Percentiles rank a stretch among this genome's conserved stretches.
phyloP scores from a whole-genome alignment of 2,329 filamentous ascomycete species.

The Lasiodiplodia sp. region DNA sequence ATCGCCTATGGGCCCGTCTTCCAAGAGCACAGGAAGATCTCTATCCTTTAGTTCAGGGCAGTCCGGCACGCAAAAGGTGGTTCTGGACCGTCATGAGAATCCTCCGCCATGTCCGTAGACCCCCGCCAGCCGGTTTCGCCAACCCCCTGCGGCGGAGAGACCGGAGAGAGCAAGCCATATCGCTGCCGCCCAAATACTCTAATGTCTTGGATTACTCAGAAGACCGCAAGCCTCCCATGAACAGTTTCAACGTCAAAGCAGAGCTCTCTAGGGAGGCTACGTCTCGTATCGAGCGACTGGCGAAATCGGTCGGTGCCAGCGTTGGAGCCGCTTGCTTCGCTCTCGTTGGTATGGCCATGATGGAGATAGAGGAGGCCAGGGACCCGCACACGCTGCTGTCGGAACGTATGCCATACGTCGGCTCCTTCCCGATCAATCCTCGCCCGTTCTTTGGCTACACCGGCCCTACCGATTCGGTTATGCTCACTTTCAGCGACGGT shows the following conservation, averaged over 20 bases:
- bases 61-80: constrained; percentile 51
- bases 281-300: constrained; percentile 12
- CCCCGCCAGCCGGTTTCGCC: constrained; percentile 48
- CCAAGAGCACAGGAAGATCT: constrained; percentile 56
- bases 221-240: constrained; percentile 44
- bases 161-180: constrained; percentile 32
- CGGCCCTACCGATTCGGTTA: constrained; percentile 51
- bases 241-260: constrained; percentile 42
- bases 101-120: constrained; percentile 51
- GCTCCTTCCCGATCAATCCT: constrained; percentile 56
- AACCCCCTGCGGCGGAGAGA: constrained; percentile 49
- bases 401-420: constrained; percentile 50
- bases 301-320: constrained; percentile 39
- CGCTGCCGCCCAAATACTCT: constrained; percentile 43
- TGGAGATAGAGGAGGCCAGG: constrained; percentile 50
- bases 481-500: constrained; percentile 57
- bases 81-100: constrained; percentile 56
- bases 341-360: constrained; percentile 55
- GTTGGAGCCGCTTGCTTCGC: constrained; percentile 57
- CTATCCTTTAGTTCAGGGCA: constrained; percentile 51
- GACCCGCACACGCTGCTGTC: constrained; percentile 39
- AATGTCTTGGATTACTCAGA: constrained; percentile 49
- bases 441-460: constrained; percentile 51
- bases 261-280: constrained; percentile 46
- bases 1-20: constrained; percentile 40